Conservation (phyloP, 495 filamentous ascomycete species). For the Aspergillus egyptiacus region DNA sequence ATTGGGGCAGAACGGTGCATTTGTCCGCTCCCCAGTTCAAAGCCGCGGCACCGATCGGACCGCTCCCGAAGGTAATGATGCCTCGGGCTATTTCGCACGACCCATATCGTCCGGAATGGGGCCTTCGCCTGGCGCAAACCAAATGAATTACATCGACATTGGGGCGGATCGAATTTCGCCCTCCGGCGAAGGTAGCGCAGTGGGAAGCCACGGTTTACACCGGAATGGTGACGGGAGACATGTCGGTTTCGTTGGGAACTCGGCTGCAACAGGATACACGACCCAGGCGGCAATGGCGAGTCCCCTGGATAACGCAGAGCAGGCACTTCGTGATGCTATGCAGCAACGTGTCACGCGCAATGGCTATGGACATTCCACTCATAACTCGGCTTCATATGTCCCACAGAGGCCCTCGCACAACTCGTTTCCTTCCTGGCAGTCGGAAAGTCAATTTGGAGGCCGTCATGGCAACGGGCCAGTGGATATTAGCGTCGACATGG, state of each 20-base stretch:
- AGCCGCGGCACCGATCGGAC: conserved; percentile 40
- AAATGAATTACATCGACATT: conserved; percentile 31
- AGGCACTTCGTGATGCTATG: conserved; percentile 23
- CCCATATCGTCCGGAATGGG: conserved; percentile 29
- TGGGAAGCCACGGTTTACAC: conserved; percentile 28
- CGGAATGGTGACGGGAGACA: conserved; percentile 31
- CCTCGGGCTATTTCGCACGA: conserved; percentile 37
- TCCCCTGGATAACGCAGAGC: conserved; percentile 26
- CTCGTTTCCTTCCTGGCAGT: conserved; percentile 36
- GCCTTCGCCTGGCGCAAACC: conserved; percentile 19
- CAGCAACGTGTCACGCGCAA: conserved; percentile 26
- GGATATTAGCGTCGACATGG: conserved; percentile 29
- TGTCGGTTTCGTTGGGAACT: conserved; percentile 29
- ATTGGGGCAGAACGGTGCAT: conserved; percentile 35
- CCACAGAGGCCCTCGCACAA: conserved; percentile 30
- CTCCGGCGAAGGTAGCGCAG: conserved; percentile 29
- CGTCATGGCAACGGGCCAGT: conserved; percentile 28
- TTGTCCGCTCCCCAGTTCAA: conserved; percentile 47
- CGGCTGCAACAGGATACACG: conserved; percentile 27
- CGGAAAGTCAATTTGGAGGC: conserved; percentile 34
- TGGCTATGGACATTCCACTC: conserved; percentile 32
- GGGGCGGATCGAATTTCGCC: conserved; percentile 32
- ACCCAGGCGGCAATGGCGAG: conserved; percentile 22
- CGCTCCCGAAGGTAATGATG: conserved; percentile 34
- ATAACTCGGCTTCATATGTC: conserved; percentile 36